Evolutionary conservation across 2,329 filamentous ascomycete species (phyloP), one percentile per base, ranked within the genome.

Genomic region (Fusarium annulatum): DNA sequence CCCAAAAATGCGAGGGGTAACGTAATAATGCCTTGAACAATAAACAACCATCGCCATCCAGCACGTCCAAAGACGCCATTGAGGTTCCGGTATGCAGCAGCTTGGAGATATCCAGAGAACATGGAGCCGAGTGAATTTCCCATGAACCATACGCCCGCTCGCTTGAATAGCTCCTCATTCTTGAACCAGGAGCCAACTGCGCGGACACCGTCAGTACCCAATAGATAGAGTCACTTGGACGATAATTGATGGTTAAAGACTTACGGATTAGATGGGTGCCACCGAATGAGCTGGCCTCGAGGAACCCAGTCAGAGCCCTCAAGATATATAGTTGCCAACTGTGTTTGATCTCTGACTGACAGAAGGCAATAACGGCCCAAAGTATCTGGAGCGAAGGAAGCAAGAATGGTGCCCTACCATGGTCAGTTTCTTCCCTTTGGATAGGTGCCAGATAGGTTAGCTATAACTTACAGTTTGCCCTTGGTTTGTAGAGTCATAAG

Each of bases 391-490:
- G 63, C 0, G 61, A 66, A 2, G 61, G 63, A 5, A 66, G 63
- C 4, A 66, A 4, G 9, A 57, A 57, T 3, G 61, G 63, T 10
- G 60, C 60, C 0, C 63, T 65, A 9, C 2, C 7, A 9, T 21
- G 2, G 21, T 65, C 3, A 65, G 19, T 1, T 7, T 41, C 1
- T 30, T 7, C 2, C 28, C 2, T 28, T 28, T 28, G 2, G 2
- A 10, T 6, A 1, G 4, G 1, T 14, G 14, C 3, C 9, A 18
- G 7, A 1, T 21, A 7, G 0, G 0, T 12, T 30, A 4, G 5
- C 3, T 2, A 0, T 2, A 0, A 21, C 48, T 36, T n/a, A 46
- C 60, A 64, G 23, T 18, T 64, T 65, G 2, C 63, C 63, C 26
- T 66, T 66, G 3, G 63, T 66, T 21, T 66, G 63, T 2, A 66